These are phyloP conservation scores for Ganoderma multipileum DNA, from an alignment of 1,284 basidiomycete genomes.

Conservation along the genomic window DNA sequence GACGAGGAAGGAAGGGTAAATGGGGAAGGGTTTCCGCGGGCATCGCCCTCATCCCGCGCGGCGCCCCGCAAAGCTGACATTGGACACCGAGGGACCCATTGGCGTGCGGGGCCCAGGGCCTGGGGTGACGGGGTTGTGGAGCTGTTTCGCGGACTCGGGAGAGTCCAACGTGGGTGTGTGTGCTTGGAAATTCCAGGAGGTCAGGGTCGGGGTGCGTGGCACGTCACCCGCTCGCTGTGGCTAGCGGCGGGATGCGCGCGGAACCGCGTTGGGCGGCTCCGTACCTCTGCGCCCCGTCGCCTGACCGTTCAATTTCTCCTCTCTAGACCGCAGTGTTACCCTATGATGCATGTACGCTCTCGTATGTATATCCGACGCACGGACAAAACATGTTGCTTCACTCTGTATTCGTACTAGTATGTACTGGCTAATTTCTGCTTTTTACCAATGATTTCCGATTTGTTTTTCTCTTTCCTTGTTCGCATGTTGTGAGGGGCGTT, in stretches of 20 bases:
- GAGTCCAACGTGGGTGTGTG: background rate
- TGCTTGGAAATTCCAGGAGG: background rate
- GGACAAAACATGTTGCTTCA: background rate
- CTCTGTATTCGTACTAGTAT: constrained; percentile 2
- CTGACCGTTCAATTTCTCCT: background rate
- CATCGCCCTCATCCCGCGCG: background rate
- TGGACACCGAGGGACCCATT: background rate
- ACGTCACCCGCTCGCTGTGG: background rate
- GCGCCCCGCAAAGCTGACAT: background rate
- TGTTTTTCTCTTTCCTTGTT: background rate
- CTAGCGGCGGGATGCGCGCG: background rate
- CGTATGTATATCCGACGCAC: background rate
- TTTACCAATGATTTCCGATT: background rate
- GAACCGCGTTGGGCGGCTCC: background rate
- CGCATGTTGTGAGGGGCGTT: background rate
- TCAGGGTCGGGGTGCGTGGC: background rate
- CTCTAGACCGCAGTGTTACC: background rate
- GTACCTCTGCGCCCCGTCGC: background rate
- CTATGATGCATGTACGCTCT: background rate
- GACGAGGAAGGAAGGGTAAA: background rate
- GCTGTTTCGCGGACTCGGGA: background rate
- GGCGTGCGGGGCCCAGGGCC: background rate
- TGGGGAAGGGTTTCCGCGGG: background rate
- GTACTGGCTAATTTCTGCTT: background rate
- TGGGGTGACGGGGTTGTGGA: background rate